Base-by-base conservation (phyloP, 371 early-diverging fungal species). In the Mucor racemosus region DNA sequence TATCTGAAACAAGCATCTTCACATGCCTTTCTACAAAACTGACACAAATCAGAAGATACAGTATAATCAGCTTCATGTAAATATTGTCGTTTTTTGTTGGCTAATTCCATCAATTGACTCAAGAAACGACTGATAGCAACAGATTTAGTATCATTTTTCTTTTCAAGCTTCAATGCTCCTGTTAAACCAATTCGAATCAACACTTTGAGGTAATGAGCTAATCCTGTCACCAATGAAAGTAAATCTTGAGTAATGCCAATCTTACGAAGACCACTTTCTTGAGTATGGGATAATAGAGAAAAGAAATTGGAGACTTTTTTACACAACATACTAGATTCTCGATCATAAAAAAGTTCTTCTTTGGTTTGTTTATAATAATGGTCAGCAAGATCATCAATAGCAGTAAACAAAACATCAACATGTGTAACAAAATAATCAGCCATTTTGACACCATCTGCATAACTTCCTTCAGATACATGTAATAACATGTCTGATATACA, bases 401-500 rank as follows among this genome's bases (percentile, higher is more conserved):
- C 95, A 26, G 84, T 77, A 78, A 97, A 97, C 40, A 99, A 77
- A 38, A 94, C 92, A 64, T 95, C 96, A 34, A 99, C 94, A 65
- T 98, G 98, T 54, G 87, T 86, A 48, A 98, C 92, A 75, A 99
- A 97, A 62, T 88, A 88, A 70, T 91, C 93, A 0, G 97, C 97
- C 88, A 95, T 93, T 61, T 90, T 81, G 17, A 97, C 86, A 31
- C 95, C 95, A 46, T 95, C 94, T 13, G 86, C 78, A 74, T 91
- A 94, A 53, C 86, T 81, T 31, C 92, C 91, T 67, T 91, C 92
- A 33, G 97, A 94, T 9, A 98, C 94, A 71, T 95, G 93, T 42
- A 95, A 75, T 35, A 98, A 79, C 95, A 97, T 99, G 61, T 96
- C 96, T 4, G 96, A 96, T 62, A 99, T 98, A 77, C 96, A 97